Base-by-base conservation (phyloP, 495 filamentous ascomycete species). In the Staphylotrichum tortipilum region DNA sequence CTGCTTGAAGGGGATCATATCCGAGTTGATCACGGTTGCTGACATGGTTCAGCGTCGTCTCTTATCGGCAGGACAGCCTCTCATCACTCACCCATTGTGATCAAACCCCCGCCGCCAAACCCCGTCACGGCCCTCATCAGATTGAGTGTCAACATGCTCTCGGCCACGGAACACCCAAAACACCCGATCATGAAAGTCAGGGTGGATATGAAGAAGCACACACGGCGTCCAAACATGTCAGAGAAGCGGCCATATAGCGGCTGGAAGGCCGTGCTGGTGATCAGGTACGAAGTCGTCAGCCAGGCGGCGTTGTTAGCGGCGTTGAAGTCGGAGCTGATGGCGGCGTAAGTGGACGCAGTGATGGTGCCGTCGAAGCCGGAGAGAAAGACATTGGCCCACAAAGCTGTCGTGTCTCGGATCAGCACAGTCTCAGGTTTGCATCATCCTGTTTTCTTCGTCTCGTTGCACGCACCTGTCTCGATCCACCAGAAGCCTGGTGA, bases 271-370 rank as follows among this genome's bases (percentile, higher is more conserved):
- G 82, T 85, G 58, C 84, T 85, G 1, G 83, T 82, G 49, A 90
- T 83, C 15, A 88, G 64, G 22, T 83, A 83, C 3, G 83, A 85
- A 3, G 83, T 89, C 7, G 83, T 86, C 2, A 84, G 77, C 85
- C 85, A 90, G 10, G 66, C 72, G 3, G 73, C 68, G 4, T 72
- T 75, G 53, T 76, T 74, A 8, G 71, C 69, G 4, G 72, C 73
- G 44, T 65, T 62, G 45, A 78, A 77, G 41, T 75, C 71, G 23
- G 74, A 77, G 52, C 77, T 78, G 56, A 85, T 85, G 17, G 81
- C 69, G 14, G 80, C 79, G 42, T 84, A 83, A 1, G 81, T 83
- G 6, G 80, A 76, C 0, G 80, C 80, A 0, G 78, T 83, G 58
- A 83, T 82, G 5, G 80, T 85, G 6, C 78, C 74, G 48, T 84